phyloP scores from a whole-genome alignment of 148 eudicot species.

The Vaccinium corymbosum region DNA sequence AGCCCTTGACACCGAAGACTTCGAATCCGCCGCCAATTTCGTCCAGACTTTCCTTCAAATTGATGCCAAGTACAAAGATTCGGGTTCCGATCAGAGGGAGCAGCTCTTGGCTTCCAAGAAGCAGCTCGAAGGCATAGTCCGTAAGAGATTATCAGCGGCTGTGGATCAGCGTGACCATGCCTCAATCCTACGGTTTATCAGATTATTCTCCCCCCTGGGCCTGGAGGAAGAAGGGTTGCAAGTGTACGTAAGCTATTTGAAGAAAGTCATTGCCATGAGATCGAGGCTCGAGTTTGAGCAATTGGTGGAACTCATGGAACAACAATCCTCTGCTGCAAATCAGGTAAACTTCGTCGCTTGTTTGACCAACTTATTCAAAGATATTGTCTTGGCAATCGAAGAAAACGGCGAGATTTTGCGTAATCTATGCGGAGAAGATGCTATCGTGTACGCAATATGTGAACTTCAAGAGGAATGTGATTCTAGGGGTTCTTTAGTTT shows the following conservation, averaged over 20 bases:
- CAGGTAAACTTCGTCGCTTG: constrained; percentile 66
- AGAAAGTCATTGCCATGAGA: constrained; percentile 74
- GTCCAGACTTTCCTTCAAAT: constrained; percentile 67
- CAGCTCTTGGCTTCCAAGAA: constrained; percentile 60
- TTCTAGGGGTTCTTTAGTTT: constrained; percentile 67
- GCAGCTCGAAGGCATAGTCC: constrained; percentile 60
- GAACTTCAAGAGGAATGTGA: constrained; percentile 97
- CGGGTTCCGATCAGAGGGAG: constrained; percentile 62
- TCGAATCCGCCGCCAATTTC: constrained; percentile 55
- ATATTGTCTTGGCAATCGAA: constrained; percentile 84
- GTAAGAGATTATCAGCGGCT: constrained; percentile 47
- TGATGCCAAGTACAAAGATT: constrained; percentile 58
- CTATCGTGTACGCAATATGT: constrained; percentile 81
- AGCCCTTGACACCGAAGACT: constrained; percentile 57
- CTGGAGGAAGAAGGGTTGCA: constrained; percentile 90
- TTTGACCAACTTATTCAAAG: constrained; percentile 83
- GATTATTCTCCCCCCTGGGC: constrained; percentile 59
- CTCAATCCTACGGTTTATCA: constrained; percentile 51
- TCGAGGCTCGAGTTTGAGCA: constrained; percentile 82
- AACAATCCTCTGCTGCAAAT: constrained; percentile 18
- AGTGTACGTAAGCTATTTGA: constrained; percentile 78
- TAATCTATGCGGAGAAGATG: constrained; percentile 87
- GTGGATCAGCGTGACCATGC: constrained; percentile 75
- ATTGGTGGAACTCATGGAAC: constrained; percentile 61
- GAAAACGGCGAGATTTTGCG: constrained; percentile 74